These are phyloP conservation scores for Pleurotus giganteus DNA, from an alignment of 768 basidiomycete species.

Conservation along the genomic window DNA sequence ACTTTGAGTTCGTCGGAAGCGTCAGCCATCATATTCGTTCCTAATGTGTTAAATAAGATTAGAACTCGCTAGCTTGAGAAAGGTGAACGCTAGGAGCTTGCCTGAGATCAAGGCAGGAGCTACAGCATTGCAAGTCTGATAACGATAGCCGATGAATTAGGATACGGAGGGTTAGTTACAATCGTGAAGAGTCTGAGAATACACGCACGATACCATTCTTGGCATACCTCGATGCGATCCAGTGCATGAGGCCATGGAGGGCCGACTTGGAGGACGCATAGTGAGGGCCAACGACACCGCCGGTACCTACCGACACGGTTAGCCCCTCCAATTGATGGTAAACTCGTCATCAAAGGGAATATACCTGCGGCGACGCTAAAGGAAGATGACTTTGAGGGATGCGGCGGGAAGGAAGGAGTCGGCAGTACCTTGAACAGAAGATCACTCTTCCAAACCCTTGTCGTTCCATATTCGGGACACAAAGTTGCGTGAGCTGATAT, in stretches of 20 bases:
- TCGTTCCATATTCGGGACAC: constrained; percentile 47
- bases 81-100: constrained; percentile 16
- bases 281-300: constrained; percentile 55
- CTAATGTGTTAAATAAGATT: constrained; percentile 18
- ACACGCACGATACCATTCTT: constrained; percentile 46
- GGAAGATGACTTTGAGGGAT: not conserved
- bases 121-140: constrained; percentile 49
- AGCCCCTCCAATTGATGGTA: not conserved
- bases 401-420: not conserved
- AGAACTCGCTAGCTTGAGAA: not conserved
- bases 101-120: constrained; percentile 51
- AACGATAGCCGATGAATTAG: not conserved
- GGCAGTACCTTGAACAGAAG: constrained; percentile 47
- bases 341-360: not conserved
- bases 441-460: constrained; percentile 49
- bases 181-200: not conserved
- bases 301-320: constrained; percentile 29
- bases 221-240: constrained; percentile 49
- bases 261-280: constrained; percentile 58
- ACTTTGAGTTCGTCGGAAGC: constrained; percentile 33
- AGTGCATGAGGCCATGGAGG: constrained; percentile 51
- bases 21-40: constrained; percentile 48
- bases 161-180: not conserved
- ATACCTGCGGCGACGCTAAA: constrained; percentile 46
- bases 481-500: constrained; percentile 46